Conservation (phyloP, 352 stramenopile genomes). For the Phytophthora fragariae region DNA sequence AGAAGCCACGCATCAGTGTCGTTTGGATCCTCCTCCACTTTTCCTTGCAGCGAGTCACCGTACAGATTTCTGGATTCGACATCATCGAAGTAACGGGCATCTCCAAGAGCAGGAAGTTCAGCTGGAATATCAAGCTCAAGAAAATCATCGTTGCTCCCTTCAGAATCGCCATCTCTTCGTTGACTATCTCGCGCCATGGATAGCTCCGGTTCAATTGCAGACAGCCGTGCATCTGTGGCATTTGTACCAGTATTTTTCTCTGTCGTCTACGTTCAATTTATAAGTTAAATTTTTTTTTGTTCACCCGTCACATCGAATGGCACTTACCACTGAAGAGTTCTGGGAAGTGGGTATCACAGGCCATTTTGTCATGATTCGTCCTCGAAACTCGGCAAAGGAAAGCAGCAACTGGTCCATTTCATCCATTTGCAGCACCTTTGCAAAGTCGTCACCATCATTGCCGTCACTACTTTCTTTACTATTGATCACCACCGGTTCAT, state of each 20-base stretch:
- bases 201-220: slow-evolving; percentile 4
- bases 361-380: slow-evolving; percentile 50
- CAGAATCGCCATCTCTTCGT: not conserved
- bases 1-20: slow-evolving; percentile 56
- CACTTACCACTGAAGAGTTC: slow-evolving; percentile 31
- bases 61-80: slow-evolving; percentile 27
- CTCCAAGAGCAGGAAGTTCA: slow-evolving; percentile 10
- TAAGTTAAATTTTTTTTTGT: not conserved
- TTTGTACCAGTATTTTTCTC: slow-evolving; percentile 10
- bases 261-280: slow-evolving; percentile 16
- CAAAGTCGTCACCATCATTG: slow-evolving; percentile 11
- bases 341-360: slow-evolving; percentile 43
- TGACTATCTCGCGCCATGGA: not conserved
- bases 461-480: not conserved
- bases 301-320: not conserved
- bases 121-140: slow-evolving; percentile 27
- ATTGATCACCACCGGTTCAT: slow-evolving; percentile 21
- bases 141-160: slow-evolving; percentile 25
- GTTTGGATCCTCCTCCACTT: slow-evolving; percentile 36
- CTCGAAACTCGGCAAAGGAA: slow-evolving; percentile 50
- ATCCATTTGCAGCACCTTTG: slow-evolving; percentile 29
- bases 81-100: slow-evolving; percentile 48
- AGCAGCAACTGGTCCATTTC: slow-evolving; percentile 41
- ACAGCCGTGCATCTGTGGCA: not conserved
- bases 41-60: slow-evolving; percentile 37